Percentiles rank a stretch among this genome's conserved stretches.
These are phyloP conservation scores for Fraxinus albicans DNA, from an alignment of 305 asterid species.

Conservation along the genomic window DNA sequence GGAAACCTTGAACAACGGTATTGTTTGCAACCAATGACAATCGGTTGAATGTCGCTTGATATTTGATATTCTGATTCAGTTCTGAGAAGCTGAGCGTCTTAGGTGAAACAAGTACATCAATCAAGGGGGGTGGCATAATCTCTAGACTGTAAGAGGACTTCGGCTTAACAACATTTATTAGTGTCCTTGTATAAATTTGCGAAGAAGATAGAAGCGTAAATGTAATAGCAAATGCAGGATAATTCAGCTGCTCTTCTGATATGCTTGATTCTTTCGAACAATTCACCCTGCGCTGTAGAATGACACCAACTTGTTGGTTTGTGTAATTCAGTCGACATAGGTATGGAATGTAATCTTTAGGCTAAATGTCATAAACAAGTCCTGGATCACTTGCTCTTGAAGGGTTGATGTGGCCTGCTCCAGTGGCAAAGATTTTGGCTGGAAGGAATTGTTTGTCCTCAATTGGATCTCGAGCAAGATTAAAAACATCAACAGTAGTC, in stretches of 20 bases:
- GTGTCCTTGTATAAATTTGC: conserved; percentile 23
- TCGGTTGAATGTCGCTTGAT: conserved; percentile 18
- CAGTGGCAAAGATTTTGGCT: conserved; percentile 19
- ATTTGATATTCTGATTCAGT: conserved; percentile 15
- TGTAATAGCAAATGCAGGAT: conserved; percentile 23
- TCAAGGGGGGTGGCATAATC: conserved; percentile 18
- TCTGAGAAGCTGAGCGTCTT: background rate
- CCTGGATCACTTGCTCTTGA: conserved; percentile 27
- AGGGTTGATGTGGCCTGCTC: conserved; percentile 31
- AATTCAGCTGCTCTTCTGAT: conserved; percentile 23
- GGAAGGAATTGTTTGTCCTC: conserved; percentile 19
- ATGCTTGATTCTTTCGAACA: conserved; percentile 20
- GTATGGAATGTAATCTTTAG: background rate
- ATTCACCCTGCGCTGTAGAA: conserved; percentile 8
- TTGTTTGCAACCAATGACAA: background rate
- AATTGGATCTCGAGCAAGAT: conserved; percentile 6
- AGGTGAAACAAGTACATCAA: conserved; percentile 21
- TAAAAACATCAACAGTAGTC: conserved; percentile 17
- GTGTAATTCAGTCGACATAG: conserved; percentile 26
- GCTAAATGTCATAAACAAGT: conserved; percentile 23
- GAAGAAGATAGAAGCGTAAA: background rate
- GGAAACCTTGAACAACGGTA: background rate
- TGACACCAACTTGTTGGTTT: background rate
- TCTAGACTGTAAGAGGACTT: conserved; percentile 3
- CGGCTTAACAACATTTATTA: conserved; percentile 31